These are phyloP conservation scores for Pseudogymnoascus sp. DNA, from an alignment of 2,329 filamentous ascomycete genomes.

Conservation along the genomic window DNA sequence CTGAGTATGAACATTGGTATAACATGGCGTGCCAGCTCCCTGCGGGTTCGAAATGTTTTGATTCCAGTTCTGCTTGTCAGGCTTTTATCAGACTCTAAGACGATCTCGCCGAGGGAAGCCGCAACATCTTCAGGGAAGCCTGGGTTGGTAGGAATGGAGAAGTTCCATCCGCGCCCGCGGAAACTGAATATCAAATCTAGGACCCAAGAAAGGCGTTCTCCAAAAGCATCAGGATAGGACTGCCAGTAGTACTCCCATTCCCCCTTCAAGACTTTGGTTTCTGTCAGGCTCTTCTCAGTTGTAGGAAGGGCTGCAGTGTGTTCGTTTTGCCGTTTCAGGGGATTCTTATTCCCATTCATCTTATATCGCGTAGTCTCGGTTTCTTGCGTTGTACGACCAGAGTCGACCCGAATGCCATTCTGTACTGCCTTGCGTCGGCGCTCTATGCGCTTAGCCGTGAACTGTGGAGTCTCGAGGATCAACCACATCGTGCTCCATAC, in stretches of 20 bases:
- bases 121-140: slow-evolving; percentile 36
- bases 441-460: slow-evolving; percentile 41
- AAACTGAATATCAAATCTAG: slow-evolving; percentile 47
- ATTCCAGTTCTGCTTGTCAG: slow-evolving; percentile 39
- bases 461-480: slow-evolving; percentile 47
- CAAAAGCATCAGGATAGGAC: slow-evolving; percentile 44
- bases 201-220: slow-evolving; percentile 46
- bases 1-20: slow-evolving; percentile 40
- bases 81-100: slow-evolving; percentile 24
- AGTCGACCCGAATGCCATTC: neutral
- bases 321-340: neutral
- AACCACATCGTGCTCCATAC: slow-evolving; percentile 42
- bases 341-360: neutral
- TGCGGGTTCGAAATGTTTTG: slow-evolving; percentile 34
- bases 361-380: slow-evolving; percentile 15
- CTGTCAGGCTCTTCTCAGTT: neutral
- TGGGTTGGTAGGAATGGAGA: slow-evolving; percentile 43
- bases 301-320: neutral
- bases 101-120: slow-evolving; percentile 29
- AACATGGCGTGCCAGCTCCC: slow-evolving; percentile 38
- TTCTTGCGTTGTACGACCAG: slow-evolving; percentile 11
- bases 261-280: slow-evolving; percentile 14
- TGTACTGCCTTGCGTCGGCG: slow-evolving; percentile 22
- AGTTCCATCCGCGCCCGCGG: slow-evolving; percentile 52
- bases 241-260: slow-evolving; percentile 51